A percentile compares a stretch with the other conserved stretches of the same genome.
phyloP scores from a whole-genome alignment of 495 filamentous ascomycete genomes.

The Thermochaetoides thermophila region DNA sequence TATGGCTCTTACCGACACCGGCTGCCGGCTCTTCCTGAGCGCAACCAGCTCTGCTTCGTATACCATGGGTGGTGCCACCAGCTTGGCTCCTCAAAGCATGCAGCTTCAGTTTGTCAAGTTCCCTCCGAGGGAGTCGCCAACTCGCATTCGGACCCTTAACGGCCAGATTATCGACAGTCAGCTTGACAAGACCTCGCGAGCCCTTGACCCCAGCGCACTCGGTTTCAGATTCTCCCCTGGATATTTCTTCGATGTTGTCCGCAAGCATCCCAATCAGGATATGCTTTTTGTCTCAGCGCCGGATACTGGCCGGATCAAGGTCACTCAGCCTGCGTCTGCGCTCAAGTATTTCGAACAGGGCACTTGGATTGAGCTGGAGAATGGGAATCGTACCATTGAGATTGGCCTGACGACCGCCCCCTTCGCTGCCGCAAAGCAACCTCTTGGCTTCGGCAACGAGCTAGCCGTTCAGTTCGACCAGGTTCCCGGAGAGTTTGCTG shows the following conservation, averaged over 20 bases:
- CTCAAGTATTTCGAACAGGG: conserved; percentile 53
- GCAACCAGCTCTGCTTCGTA: conserved; percentile 67
- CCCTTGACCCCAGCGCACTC: conserved; percentile 38
- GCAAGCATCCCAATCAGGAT: conserved; percentile 39
- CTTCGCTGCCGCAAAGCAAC: conserved; percentile 50
- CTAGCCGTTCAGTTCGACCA: conserved; percentile 86
- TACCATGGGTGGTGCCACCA: conserved; percentile 39
- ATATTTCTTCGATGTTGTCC: conserved; percentile 73
- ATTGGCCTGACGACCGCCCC: conserved; percentile 58
- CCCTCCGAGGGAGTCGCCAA: conserved; percentile 40
- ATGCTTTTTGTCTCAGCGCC: conserved; percentile 72
- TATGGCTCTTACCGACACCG: conserved; percentile 78
- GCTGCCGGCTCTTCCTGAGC: conserved; percentile 82
- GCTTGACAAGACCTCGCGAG: conserved; percentile 28
- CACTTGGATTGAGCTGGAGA: conserved; percentile 52
- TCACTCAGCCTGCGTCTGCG: conserved; percentile 32
- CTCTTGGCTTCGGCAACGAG: conserved; percentile 86
- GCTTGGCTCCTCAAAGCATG: conserved; percentile 77
- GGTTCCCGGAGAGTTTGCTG: conserved; percentile 62
- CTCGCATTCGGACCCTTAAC: conserved; percentile 1
- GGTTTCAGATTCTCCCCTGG: conserved; percentile 68
- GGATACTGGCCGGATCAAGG: conserved; percentile 67
- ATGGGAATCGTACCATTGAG: conserved; percentile 48
- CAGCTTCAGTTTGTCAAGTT: conserved; percentile 91
- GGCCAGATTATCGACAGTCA: conserved; percentile 15